Conservation (phyloP, 805 yeast species). For the Kuraishia molischiana region DNA sequence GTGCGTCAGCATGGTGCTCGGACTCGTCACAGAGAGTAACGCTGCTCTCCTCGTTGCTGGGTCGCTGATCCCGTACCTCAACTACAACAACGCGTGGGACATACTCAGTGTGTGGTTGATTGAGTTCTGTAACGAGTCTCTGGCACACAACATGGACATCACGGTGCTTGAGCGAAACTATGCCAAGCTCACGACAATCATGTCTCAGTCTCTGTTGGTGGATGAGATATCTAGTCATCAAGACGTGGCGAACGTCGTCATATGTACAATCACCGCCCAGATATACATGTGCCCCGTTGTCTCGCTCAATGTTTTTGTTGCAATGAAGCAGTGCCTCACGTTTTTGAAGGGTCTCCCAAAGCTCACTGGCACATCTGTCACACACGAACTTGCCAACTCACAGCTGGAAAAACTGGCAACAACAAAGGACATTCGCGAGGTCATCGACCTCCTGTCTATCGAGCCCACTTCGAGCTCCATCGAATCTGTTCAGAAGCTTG, state of each 20-base stretch:
- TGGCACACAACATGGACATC: slow-evolving; percentile 2
- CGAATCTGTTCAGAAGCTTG: slow-evolving; percentile 7
- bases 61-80: not conserved
- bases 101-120: not conserved
- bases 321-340: slow-evolving; percentile 17
- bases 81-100: not conserved
- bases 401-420: too few species aligned
- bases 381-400: too few species aligned
- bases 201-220: slow-evolving; percentile 7
- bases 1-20: not conserved
- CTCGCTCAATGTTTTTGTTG: slow-evolving; percentile 12
- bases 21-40: not conserved
- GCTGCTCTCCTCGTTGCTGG: not conserved
- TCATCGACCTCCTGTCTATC: not conserved
- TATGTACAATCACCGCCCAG: slow-evolving; percentile 9
- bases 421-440: not conserved
- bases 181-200: slow-evolving; percentile 6
- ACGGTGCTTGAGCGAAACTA: slow-evolving; percentile 4
- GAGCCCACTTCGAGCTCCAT: slow-evolving; percentile 9
- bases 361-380: too few species aligned
- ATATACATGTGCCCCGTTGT: slow-evolving; percentile 16
- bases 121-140: slow-evolving; percentile 1
- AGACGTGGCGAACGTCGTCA: slow-evolving; percentile 7
- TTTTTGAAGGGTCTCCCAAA: not conserved
- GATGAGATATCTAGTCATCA: not conserved